These are phyloP conservation scores for Diaporthe citri DNA, from an alignment of 2,329 filamentous ascomycete genomes.

Conservation along the genomic window DNA sequence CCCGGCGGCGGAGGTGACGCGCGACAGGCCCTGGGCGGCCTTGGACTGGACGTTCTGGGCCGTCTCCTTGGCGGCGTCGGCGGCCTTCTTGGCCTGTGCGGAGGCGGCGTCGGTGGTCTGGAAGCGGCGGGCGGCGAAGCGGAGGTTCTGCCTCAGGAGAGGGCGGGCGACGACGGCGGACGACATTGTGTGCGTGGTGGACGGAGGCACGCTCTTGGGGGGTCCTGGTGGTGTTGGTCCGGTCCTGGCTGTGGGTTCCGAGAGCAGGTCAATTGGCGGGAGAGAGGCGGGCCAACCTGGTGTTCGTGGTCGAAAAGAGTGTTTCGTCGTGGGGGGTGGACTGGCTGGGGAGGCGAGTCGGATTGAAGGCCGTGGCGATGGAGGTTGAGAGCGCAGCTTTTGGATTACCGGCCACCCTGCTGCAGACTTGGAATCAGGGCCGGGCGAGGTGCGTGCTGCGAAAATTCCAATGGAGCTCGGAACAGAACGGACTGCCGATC, in stretches of 20 bases:
- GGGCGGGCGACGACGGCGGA: constrained; percentile 40
- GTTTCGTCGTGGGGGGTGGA: constrained; percentile 18
- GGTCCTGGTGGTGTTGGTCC: background rate
- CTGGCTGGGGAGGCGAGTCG: constrained; percentile 17
- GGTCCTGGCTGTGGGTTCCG: background rate
- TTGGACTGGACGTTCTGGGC: constrained; percentile 67
- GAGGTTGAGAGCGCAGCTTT: constrained; percentile 36
- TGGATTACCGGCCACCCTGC: constrained; percentile 28
- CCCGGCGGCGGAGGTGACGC: constrained; percentile 83
- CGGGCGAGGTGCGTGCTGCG: constrained; percentile 35
- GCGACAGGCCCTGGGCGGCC: constrained; percentile 85
- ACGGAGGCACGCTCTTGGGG: background rate
- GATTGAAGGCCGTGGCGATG: constrained; percentile 19
- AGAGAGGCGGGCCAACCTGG: constrained; percentile 24
- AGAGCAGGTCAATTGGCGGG: constrained; percentile 18
- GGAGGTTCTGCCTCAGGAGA: constrained; percentile 39
- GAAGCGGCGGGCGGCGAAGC: constrained; percentile 65
- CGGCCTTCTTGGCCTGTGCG: constrained; percentile 55
- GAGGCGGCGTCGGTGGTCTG: constrained; percentile 65
- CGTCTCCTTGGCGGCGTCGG: constrained; percentile 56
- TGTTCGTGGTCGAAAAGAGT: constrained; percentile 30
- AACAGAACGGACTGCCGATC: constrained; percentile 36
- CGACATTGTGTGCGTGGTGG: constrained; percentile 33
- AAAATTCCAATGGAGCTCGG: constrained; percentile 41
- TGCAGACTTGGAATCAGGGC: constrained; percentile 29